These are phyloP conservation scores for Fraxinus nigra DNA, from an alignment of 305 asterid species.

Conservation along the genomic window DNA sequence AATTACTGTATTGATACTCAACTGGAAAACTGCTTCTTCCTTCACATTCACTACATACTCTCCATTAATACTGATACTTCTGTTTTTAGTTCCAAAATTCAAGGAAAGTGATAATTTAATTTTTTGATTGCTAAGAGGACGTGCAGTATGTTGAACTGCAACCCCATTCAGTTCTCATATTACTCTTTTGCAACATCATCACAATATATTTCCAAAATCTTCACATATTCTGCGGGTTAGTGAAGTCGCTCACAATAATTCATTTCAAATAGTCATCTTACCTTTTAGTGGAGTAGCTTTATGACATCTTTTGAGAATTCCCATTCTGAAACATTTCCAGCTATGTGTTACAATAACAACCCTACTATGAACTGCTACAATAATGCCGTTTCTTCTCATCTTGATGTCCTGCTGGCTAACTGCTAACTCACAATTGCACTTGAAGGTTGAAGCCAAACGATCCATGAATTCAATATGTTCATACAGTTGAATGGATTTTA, in stretches of 20 bases:
- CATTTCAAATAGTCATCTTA: background rate
- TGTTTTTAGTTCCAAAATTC: background rate
- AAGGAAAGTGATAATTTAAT: background rate
- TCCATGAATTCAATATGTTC: slow-evolving; percentile 8
- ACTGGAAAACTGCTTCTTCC: background rate
- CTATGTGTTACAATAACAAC: background rate
- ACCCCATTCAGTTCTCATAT: background rate
- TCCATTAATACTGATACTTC: background rate
- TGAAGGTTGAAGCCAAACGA: background rate
- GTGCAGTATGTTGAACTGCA: background rate
- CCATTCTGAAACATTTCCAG: background rate
- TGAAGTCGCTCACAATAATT: background rate
- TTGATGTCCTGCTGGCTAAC: background rate
- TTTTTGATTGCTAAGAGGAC: slow-evolving; percentile 5
- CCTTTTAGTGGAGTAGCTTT: background rate
- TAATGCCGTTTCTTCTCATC: background rate
- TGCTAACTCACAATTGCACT: background rate
- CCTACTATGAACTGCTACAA: background rate
- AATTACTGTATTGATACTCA: slow-evolving; percentile 10
- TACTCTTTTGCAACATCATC: background rate
- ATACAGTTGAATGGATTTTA: background rate
- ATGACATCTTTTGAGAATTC: background rate
- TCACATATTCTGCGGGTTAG: background rate
- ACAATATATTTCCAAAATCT: background rate
- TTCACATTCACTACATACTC: background rate